Evolutionary conservation across 139 green algal species (phyloP).

Genomic region (Micractinium sp.): DNA sequence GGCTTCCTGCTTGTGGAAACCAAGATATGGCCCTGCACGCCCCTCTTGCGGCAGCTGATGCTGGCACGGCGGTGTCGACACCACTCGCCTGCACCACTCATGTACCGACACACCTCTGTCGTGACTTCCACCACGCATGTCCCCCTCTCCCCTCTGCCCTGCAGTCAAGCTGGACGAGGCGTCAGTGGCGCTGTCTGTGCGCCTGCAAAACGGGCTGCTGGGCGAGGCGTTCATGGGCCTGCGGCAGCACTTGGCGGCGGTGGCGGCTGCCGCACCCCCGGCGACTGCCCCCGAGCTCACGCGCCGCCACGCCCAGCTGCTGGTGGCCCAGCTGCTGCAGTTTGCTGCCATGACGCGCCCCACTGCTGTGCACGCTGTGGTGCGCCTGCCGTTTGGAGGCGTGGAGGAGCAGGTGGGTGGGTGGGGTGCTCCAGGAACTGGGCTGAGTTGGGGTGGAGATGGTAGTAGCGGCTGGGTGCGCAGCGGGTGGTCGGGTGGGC

Average conservation of each 20-base stretch:
- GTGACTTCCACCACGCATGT: no score
- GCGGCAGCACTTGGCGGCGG: neutral
- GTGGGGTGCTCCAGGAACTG: neutral
- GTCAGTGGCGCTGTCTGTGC: slow-evolving; percentile 23
- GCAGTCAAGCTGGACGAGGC: slow-evolving; percentile 28
- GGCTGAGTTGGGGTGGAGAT: no score
- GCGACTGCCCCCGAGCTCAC: neutral
- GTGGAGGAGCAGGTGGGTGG: slow-evolving; percentile 46
- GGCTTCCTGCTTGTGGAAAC: no score
- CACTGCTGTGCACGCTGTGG: slow-evolving; percentile 38
- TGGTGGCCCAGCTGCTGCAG: slow-evolving; percentile 42
- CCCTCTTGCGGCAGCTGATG: neutral
- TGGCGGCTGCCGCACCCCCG: neutral
- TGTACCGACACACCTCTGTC: neutral
- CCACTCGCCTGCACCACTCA: no score
- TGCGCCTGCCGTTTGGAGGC: slow-evolving; percentile 33
- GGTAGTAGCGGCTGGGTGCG: no score
- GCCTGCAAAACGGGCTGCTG: slow-evolving; percentile 43
- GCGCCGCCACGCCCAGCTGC: neutral
- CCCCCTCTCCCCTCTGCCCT: neutral
- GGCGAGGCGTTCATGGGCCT: slow-evolving; percentile 47
- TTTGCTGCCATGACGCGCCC: neutral
- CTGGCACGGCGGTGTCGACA: no score
- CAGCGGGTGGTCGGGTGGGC: no score
- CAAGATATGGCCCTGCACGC: no score